These are phyloP conservation scores for Coemansia biformis DNA, from an alignment of 192 early-diverging fungal genomes.

Conservation along the genomic window DNA sequence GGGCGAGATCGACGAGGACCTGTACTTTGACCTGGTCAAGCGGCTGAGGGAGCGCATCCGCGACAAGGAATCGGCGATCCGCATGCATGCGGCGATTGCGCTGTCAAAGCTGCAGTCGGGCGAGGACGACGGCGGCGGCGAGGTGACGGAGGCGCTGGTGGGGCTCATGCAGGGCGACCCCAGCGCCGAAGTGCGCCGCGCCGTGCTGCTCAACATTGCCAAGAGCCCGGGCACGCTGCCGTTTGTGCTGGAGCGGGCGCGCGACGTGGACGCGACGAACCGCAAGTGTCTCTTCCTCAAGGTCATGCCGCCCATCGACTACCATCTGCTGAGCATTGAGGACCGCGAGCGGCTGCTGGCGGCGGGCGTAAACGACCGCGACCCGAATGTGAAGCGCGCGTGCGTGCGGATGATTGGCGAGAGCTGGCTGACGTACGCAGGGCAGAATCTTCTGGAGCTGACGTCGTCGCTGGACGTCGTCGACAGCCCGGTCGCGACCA, in stretches of 20 bases:
- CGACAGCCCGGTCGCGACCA: slow-evolving; percentile 58
- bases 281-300: slow-evolving; percentile 66
- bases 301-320: slow-evolving; percentile 67
- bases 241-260: slow-evolving; percentile 65
- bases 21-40: slow-evolving; percentile 64
- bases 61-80: slow-evolving; percentile 76
- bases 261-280: slow-evolving; percentile 72
- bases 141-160: slow-evolving; percentile 60
- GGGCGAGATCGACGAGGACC: slow-evolving; percentile 74
- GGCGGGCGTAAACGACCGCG: slow-evolving; percentile 77
- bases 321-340: slow-evolving; percentile 60
- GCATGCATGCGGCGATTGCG: slow-evolving; percentile 73
- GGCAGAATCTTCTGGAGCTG: slow-evolving; percentile 69
- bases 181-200: slow-evolving; percentile 77
- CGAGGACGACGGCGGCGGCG: slow-evolving; percentile 55
- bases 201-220: slow-evolving; percentile 70
- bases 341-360: slow-evolving; percentile 67
- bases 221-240: slow-evolving; percentile 59
- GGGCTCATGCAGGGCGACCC: slow-evolving; percentile 68
- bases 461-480: slow-evolving; percentile 69
- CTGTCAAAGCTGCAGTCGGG: slow-evolving; percentile 69
- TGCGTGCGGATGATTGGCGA: slow-evolving; percentile 62
- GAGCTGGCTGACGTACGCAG: slow-evolving; percentile 69
- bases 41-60: slow-evolving; percentile 64
- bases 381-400: slow-evolving; percentile 69